phyloP scores from a whole-genome alignment of 2,329 filamentous ascomycete genomes.

The Apiospora marii region DNA sequence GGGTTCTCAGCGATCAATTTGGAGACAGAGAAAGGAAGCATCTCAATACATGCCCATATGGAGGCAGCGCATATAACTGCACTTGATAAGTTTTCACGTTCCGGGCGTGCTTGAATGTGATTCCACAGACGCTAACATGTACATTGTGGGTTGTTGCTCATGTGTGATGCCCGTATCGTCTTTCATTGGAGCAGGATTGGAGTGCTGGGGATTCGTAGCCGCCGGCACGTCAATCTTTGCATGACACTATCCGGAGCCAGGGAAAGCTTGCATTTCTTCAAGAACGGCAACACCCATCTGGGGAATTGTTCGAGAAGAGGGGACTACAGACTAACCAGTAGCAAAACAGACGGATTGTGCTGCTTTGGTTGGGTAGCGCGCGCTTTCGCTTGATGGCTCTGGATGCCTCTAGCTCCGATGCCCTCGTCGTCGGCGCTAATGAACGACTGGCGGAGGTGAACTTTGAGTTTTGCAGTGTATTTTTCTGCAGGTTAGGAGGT shows the following conservation, averaged over 20 bases:
- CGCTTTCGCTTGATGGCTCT: slow-evolving; percentile 16
- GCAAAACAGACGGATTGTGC: not conserved
- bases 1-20: not conserved
- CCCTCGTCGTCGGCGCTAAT: slow-evolving; percentile 9
- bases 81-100: not conserved
- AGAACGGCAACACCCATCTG: not conserved
- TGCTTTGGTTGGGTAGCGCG: slow-evolving; percentile 27
- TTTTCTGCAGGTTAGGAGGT: not conserved
- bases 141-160: not conserved
- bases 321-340: not conserved
- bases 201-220: not conserved
- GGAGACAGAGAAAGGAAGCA: not conserved
- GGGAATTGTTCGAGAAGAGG: slow-evolving; percentile 15
- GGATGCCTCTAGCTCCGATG: not conserved
- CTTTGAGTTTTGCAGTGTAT: not conserved
- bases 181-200: not conserved
- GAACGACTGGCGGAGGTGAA: slow-evolving; percentile 8
- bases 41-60: not conserved
- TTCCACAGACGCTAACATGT: not conserved
- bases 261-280: slow-evolving; percentile 20
- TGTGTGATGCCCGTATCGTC: not conserved
- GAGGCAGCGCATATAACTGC: not conserved
- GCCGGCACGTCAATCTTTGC: slow-evolving; percentile 4
- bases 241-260: not conserved
- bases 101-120: not conserved